Conservation (phyloP, 169 alveolate species). For the Eimeria praecox region DNA sequence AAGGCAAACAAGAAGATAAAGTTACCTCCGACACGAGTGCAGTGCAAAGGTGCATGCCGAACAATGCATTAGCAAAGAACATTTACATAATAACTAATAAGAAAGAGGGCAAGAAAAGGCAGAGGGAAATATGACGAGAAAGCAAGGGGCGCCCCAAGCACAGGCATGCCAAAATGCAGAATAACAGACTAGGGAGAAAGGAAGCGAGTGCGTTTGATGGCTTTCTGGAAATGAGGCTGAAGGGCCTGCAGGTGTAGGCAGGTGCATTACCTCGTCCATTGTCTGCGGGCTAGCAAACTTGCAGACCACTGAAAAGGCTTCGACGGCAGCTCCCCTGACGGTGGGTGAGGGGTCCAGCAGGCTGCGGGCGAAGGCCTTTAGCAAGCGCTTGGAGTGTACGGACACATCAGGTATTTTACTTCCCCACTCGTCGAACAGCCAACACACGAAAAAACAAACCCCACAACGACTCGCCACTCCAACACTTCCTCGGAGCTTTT, state of each 20-base stretch:
- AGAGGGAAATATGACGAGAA: not conserved
- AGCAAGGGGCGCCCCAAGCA: not conserved
- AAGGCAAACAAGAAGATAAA: not conserved
- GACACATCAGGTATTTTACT: conserved; percentile 46
- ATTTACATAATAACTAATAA: too few species aligned
- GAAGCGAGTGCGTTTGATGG: not conserved
- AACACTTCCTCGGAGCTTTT: conserved; percentile 69
- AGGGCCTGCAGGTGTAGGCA: not conserved
- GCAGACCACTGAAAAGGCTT: conserved; percentile 74
- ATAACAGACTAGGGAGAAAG: not conserved
- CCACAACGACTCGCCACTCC: conserved; percentile 81
- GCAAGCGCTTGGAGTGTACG: conserved; percentile 66
- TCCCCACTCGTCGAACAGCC: conserved; percentile 75
- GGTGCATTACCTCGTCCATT: conserved; percentile 59
- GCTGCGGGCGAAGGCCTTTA: conserved; percentile 73
- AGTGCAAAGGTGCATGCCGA: not conserved
- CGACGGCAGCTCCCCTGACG: conserved; percentile 74
- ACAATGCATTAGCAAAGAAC: not conserved
- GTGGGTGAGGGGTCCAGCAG: conserved; percentile 73
- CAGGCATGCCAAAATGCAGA: not conserved
- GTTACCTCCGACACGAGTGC: not conserved
- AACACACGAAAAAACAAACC: conserved; percentile 67
- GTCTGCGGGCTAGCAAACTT: conserved; percentile 51
- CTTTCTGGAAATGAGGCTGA: not conserved
- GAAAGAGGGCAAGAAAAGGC: not conserved